Base-by-base conservation (phyloP, 306 rosid species). In the Inga leiocalycina region DNA sequence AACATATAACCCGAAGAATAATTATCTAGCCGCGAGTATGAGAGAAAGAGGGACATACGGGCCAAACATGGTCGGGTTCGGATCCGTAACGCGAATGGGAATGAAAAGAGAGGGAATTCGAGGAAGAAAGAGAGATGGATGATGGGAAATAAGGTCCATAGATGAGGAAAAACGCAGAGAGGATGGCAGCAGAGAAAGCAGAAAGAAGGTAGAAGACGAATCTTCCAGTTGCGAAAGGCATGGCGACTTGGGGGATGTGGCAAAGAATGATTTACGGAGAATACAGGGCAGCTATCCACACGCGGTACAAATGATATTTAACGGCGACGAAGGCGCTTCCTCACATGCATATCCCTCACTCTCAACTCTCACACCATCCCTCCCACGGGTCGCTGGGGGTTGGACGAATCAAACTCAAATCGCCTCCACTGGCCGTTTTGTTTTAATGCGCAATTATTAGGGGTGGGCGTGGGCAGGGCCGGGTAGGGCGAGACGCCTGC, bases 161-260 rank as follows among this genome's bases (percentile, higher is more conserved):
- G 43, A 67, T 76, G 87, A 95, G 61, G 84, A 88, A 88, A 1
- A 90, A 5, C 2, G 78, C 83, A 20, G 91, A 93, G 64, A 93
- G 81, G 83, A 91, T 1, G 3, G 89, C 94, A 11, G 87, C 46
- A 1, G 94, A 91, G 86, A 89, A 93, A 78, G 78, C 89, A 1
- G 92, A 80, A 0, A 92, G 64, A 67, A 95, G 96, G 80, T 91
- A 93, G 39, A 91, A 0, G 69, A 91, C 80, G 65, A 93, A 87
- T 32, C 85, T 80, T 78, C 32, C 87, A 14, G 94, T 89, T 72
- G 88, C 88, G 88, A 92, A 72, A 78, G 71, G 43, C 43, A 65
- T 32, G 43, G 75, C 49, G 64, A 82, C 2, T 15, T 15, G 57
- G 20, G 7, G 45, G 72, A 30, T 67, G 56, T 80, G 39, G 77